Evolutionary conservation across 768 basidiomycete species (phyloP).

Genomic region (Cyclocybe cylindracea): DNA sequence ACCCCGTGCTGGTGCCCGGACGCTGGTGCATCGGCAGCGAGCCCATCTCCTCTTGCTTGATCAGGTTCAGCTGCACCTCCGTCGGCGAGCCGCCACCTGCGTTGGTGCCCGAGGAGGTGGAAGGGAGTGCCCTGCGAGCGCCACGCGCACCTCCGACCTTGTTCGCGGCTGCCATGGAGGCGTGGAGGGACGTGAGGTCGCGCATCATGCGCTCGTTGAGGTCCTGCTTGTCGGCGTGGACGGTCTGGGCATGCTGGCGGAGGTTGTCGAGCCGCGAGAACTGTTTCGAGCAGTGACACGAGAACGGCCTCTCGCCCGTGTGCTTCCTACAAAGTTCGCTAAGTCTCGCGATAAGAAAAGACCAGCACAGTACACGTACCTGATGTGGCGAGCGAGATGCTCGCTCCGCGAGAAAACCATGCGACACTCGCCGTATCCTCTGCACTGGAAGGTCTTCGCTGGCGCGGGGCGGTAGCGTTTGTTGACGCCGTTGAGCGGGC

Average conservation of each 20-base stretch:
- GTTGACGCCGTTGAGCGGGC: conserved; percentile 24
- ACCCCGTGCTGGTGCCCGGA: conserved; percentile 75
- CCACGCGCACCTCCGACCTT: conserved; percentile 32
- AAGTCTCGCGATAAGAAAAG: conserved; percentile 13
- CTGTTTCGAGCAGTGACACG: conserved; percentile 93
- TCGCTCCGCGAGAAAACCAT: conserved; percentile 98
- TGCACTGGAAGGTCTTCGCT: conserved; percentile 94
- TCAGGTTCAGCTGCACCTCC: conserved; percentile 19
- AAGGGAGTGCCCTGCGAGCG: conserved; percentile 16
- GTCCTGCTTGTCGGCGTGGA: conserved; percentile 91
- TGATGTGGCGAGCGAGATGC: conserved; percentile 93
- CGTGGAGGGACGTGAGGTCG: conserved; percentile 81
- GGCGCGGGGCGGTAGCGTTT: conserved; percentile 83
- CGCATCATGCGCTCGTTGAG: conserved; percentile 92
- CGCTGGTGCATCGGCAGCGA: conserved; percentile 42
- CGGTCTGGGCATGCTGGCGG: conserved; percentile 95
- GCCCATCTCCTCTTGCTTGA: conserved; percentile 43
- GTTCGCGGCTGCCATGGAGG: conserved; percentile 69
- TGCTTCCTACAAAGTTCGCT: conserved; percentile 71
- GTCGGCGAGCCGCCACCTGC: conserved; percentile 11
- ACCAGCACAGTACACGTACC: conserved; percentile 50
- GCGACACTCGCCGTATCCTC: conserved; percentile 91
- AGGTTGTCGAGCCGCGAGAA: conserved; percentile 97
- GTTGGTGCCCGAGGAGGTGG: conserved; percentile 13
- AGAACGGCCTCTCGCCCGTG: conserved; percentile 95